phyloP scores from a whole-genome alignment of 108 stramenopile genomes.

The Cyclotella cryptica region DNA sequence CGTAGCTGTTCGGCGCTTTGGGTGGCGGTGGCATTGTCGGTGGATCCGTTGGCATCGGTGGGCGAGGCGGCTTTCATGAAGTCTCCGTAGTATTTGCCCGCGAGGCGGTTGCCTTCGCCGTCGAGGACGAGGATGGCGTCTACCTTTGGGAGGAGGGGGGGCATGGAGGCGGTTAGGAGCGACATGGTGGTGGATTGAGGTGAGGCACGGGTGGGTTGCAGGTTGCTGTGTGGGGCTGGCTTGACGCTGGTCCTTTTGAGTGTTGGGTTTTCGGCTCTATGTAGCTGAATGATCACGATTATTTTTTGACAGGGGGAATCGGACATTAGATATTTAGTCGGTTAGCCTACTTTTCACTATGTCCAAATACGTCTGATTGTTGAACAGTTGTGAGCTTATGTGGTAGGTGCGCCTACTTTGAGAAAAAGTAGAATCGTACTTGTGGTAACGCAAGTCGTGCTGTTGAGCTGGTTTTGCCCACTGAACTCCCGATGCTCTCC shows the following conservation, averaged over 20 bases:
- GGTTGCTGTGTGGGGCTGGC: background rate
- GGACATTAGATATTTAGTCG: too few relatives aligned
- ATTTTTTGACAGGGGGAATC: too few relatives aligned
- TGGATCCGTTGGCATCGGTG: background rate
- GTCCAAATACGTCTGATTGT: too few relatives aligned
- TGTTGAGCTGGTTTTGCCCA: too few relatives aligned
- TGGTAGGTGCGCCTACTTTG: too few relatives aligned
- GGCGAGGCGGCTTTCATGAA: conserved; percentile 60
- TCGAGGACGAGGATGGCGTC: conserved; percentile 90
- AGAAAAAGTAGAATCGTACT: too few relatives aligned
- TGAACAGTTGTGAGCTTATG: too few relatives aligned
- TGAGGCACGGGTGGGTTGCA: background rate
- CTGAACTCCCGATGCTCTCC: too few relatives aligned
- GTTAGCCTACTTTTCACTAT: too few relatives aligned
- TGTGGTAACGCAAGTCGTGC: too few relatives aligned
- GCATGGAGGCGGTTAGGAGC: conserved; percentile 35
- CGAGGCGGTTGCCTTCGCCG: conserved; percentile 85
- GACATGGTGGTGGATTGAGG: conserved; percentile 10
- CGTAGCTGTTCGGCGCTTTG: conserved; percentile 67
- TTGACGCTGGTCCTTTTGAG: background rate
- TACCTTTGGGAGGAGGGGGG: conserved; percentile 84
- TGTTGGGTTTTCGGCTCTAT: too few relatives aligned
- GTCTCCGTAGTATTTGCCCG: conserved; percentile 88
- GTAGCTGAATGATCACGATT: too few relatives aligned
- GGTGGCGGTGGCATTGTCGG: conserved; percentile 40